A percentile compares a stretch with the other conserved stretches of the same genome.
These are phyloP conservation scores for Auricularia sp. DNA, from an alignment of 768 basidiomycete species.

Conservation along the genomic window DNA sequence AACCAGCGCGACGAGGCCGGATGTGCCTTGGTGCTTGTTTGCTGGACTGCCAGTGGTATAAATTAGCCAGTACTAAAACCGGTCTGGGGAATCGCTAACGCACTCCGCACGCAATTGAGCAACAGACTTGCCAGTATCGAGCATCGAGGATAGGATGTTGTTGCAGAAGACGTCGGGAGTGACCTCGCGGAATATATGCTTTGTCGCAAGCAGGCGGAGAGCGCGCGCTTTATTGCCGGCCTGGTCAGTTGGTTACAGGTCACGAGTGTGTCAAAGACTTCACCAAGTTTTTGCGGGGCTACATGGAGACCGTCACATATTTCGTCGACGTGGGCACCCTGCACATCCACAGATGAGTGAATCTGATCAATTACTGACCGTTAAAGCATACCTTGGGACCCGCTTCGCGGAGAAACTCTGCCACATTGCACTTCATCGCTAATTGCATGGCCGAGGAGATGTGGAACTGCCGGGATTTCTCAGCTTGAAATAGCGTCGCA, in stretches of 20 bases:
- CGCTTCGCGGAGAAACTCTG: background rate
- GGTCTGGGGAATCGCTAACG: background rate
- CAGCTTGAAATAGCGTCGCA: background rate
- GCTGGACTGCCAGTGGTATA: background rate
- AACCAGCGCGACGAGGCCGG: slow-evolving; percentile 16
- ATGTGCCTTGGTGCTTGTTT: slow-evolving; percentile 15
- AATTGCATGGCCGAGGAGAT: background rate
- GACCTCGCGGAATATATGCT: no score
- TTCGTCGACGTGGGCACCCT: slow-evolving; percentile 25
- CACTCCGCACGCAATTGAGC: background rate
- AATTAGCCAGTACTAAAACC: no score
- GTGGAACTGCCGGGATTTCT: background rate
- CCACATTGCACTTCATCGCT: background rate
- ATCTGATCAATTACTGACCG: background rate
- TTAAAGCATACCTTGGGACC: background rate
- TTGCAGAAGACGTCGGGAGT: no score
- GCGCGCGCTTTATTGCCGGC: slow-evolving; percentile 15
- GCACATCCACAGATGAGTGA: background rate
- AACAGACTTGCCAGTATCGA: slow-evolving; percentile 4
- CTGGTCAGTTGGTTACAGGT: no score
- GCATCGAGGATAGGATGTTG: no score
- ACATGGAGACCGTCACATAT: slow-evolving; percentile 25
- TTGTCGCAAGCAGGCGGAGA: slow-evolving; percentile 16
- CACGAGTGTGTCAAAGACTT: background rate
- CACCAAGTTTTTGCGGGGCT: slow-evolving; percentile 27